phyloP scores from a whole-genome alignment of 2,329 filamentous ascomycete species.

The Colletotrichum noveboracense region DNA sequence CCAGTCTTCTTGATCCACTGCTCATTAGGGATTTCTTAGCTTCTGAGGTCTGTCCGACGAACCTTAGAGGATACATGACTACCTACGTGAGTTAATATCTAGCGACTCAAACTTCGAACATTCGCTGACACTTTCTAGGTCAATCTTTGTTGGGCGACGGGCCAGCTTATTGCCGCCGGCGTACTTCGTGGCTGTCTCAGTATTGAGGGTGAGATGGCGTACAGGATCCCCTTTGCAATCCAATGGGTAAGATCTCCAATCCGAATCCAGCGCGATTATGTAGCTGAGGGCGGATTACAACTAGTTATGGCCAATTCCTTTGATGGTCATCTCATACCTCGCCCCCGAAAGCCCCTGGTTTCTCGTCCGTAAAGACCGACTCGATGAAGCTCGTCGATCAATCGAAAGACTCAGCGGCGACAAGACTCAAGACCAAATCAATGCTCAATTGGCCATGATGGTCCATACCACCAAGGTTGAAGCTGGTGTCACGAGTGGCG shows the following conservation, averaged over 20 bases:
- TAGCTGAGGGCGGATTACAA: background rate
- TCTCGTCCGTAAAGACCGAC: conserved; percentile 41
- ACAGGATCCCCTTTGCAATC: conserved; percentile 43
- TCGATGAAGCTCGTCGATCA: conserved; percentile 36
- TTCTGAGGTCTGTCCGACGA: conserved; percentile 46
- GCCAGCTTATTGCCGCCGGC: conserved; percentile 45
- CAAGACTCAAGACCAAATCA: conserved; percentile 21
- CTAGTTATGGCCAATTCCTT: conserved; percentile 39
- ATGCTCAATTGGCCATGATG: conserved; percentile 28
- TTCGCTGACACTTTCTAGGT: conserved; percentile 24
- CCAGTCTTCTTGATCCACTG: background rate
- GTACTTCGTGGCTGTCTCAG: conserved; percentile 41
- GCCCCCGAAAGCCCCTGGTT: conserved; percentile 51
- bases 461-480: conserved; percentile 44
- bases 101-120: fast-evolving
- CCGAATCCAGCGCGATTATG: background rate
- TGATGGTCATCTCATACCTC: conserved; percentile 39
- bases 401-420: conserved; percentile 33
- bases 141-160: conserved; percentile 49
- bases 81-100: conserved; percentile 25
- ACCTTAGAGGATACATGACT: conserved; percentile 46
- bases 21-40: conserved; percentile 23
- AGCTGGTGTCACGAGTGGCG: conserved; percentile 40
- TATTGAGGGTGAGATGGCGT: conserved; percentile 40
- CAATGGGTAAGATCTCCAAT: conserved; percentile 34